A percentile compares a stretch with the other conserved stretches of the same genome.
These are phyloP conservation scores for Arxiozyma heterogenica DNA, from an alignment of 1,139 yeast species.

Conservation along the genomic window DNA sequence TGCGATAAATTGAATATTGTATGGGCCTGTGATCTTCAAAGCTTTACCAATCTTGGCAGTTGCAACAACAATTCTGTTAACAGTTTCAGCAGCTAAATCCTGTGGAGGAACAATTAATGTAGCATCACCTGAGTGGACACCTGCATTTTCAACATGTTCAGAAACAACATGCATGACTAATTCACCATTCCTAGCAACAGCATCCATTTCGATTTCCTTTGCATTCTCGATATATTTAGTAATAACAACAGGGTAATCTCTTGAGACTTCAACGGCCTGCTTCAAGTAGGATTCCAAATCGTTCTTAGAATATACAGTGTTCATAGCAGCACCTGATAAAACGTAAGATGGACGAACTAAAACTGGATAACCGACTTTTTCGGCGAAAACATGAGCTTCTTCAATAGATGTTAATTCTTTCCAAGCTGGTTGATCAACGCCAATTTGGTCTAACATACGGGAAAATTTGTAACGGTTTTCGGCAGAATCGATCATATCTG, in stretches of 20 bases:
- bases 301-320: conserved; percentile 83
- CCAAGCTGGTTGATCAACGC: conserved; percentile 99
- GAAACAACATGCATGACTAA: conserved; percentile 96
- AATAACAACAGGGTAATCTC: conserved; percentile 95
- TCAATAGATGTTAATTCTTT: conserved; percentile 89
- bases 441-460: conserved; percentile 92
- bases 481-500: conserved; percentile 97
- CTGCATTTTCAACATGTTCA: conserved; percentile 98
- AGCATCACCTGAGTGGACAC: conserved; percentile 99
- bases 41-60: conserved; percentile 96
- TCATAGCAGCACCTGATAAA: conserved; percentile 98
- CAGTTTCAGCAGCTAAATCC: conserved; percentile 87
- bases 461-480: conserved; percentile 97
- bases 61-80: conserved; percentile 82
- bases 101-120: conserved; percentile 96
- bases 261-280: conserved; percentile 95
- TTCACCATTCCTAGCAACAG: conserved; percentile 92
- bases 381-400: conserved; percentile 91
- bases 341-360: conserved; percentile 97
- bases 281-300: conserved; percentile 82
- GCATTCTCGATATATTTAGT: conserved; percentile 97
- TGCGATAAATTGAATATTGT: conserved; percentile 92
- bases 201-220: conserved; percentile 98
- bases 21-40: conserved; percentile 94
- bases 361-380: conserved; percentile 87